Percentiles rank a stretch among this genome's conserved stretches.
These are phyloP conservation scores for Chlorella sp. DNA, from an alignment of 139 green algal species.

Conservation along the genomic window DNA sequence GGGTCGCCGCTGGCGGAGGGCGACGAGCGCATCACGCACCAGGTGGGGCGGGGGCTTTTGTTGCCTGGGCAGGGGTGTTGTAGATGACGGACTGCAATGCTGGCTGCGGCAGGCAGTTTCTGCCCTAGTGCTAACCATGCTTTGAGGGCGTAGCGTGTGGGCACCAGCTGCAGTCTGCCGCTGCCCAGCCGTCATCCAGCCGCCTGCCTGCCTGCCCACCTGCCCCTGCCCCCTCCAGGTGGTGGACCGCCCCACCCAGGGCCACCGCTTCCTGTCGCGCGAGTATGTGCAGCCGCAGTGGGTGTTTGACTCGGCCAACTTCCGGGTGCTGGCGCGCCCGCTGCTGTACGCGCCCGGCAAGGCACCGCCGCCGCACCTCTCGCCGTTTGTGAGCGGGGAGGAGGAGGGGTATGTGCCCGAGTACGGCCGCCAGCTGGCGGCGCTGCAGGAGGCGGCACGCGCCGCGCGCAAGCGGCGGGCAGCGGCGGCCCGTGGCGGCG, in stretches of 20 bases:
- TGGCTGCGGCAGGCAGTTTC: too few species aligned
- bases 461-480: slow-evolving; percentile 62
- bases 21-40: slow-evolving; percentile 92
- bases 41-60: too few species aligned
- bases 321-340: slow-evolving; percentile 73
- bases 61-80: too few species aligned
- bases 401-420: slow-evolving; percentile 97
- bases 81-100: too few species aligned
- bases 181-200: too few species aligned
- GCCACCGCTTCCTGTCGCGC: slow-evolving; percentile 74
- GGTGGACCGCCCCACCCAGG: slow-evolving; percentile 75
- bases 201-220: not conserved
- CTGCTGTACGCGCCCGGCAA: slow-evolving; percentile 85
- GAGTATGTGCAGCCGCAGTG: slow-evolving; percentile 99
- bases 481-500: slow-evolving; percentile 41
- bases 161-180: too few species aligned
- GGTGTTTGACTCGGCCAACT: slow-evolving; percentile 97
- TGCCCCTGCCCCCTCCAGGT: slow-evolving; percentile 45
- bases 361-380: slow-evolving; percentile 94
- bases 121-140: too few species aligned
- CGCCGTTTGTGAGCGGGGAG: slow-evolving; percentile 94
- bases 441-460: slow-evolving; percentile 84
- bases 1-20: slow-evolving; percentile 80
- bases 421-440: slow-evolving; percentile 81
- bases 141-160: too few species aligned